Conservation (phyloP, 345 rosid genomes). For the Rhodamnia rubescens region DNA sequence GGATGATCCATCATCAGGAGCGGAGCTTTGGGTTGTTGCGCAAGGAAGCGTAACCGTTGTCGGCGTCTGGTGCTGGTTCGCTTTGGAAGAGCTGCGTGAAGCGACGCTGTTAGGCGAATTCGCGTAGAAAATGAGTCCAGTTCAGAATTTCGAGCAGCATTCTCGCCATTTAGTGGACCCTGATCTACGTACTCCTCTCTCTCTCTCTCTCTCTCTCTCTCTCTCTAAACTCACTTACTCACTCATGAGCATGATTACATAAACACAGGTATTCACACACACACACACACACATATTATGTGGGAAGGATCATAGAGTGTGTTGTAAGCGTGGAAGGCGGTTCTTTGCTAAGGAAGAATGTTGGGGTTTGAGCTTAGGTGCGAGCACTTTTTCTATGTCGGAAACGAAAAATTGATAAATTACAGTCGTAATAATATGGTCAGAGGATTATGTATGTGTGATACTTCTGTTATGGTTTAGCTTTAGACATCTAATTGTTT, state of each 20-base stretch:
- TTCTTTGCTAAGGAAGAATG: not conserved
- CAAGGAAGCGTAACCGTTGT: not conserved
- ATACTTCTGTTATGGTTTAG: not conserved
- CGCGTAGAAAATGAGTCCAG: constrained; percentile 62
- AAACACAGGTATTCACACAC: not conserved
- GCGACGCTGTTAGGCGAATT: not conserved
- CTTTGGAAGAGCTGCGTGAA: not conserved
- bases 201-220: not conserved
- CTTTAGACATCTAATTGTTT: not conserved
- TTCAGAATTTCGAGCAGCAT: constrained; percentile 95
- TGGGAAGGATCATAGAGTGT: not conserved
- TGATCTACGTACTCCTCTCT: constrained; percentile 45
- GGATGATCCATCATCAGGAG: not conserved
- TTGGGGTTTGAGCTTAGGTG: not conserved
- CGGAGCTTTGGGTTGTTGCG: not conserved
- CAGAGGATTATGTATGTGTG: not conserved
- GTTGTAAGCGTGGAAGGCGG: not conserved
- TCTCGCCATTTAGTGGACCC: constrained; percentile 74
- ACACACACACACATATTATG: not conserved
- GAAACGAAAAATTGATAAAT: not conserved
- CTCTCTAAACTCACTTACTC: not conserved
- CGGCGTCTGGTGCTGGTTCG: not conserved
- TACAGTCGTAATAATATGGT: not conserved
- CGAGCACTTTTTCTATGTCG: not conserved
- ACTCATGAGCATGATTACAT: not conserved